Conservation (phyloP, 2,329 filamentous ascomycete genomes). For the Metarhizium brunneum region DNA sequence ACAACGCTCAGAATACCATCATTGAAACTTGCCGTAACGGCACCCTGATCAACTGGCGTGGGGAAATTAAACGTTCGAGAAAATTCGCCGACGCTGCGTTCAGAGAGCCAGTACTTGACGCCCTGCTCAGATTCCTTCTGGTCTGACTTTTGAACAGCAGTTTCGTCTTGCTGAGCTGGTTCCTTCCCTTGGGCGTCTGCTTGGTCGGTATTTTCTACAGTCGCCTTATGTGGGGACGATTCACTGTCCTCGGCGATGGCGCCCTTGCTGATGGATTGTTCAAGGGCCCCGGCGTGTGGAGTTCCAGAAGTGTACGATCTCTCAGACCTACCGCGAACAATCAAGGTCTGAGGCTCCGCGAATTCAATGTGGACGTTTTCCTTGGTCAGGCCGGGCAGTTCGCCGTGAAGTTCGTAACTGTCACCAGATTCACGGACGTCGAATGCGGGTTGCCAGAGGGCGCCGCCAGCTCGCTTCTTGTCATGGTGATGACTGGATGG, state of each 20-base stretch:
- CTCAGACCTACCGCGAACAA: conserved; percentile 58
- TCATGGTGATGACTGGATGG: conserved; percentile 16
- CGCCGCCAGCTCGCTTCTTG: conserved; percentile 17
- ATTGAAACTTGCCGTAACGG: conserved; percentile 49
- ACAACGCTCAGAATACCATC: conserved; percentile 52
- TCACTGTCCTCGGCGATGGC: conserved; percentile 7
- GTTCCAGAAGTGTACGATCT: conserved; percentile 41
- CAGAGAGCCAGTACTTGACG: conserved; percentile 56
- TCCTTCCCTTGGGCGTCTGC: neutral
- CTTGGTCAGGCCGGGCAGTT: conserved; percentile 64
- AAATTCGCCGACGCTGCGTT: conserved; percentile 56
- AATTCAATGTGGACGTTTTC: conserved; percentile 67
- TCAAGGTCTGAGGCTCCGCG: conserved; percentile 59
- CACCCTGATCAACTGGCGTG: conserved; percentile 46
- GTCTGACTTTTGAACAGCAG: conserved; percentile 6
- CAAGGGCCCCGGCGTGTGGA: conserved; percentile 34
- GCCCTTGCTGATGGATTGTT: conserved; percentile 11
- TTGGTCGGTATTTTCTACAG: conserved; percentile 46
- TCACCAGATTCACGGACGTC: conserved; percentile 59
- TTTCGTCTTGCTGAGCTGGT: neutral
- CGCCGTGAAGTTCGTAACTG: conserved; percentile 64
- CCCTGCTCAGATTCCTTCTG: neutral
- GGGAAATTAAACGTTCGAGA: conserved; percentile 58
- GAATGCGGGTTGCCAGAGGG: conserved; percentile 58
- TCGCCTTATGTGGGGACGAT: conserved; percentile 38